Percentiles rank a stretch among this genome's conserved stretches.
Conservation (phyloP, 371 early-diverging fungal species). For the Mortierella sp. region DNA sequence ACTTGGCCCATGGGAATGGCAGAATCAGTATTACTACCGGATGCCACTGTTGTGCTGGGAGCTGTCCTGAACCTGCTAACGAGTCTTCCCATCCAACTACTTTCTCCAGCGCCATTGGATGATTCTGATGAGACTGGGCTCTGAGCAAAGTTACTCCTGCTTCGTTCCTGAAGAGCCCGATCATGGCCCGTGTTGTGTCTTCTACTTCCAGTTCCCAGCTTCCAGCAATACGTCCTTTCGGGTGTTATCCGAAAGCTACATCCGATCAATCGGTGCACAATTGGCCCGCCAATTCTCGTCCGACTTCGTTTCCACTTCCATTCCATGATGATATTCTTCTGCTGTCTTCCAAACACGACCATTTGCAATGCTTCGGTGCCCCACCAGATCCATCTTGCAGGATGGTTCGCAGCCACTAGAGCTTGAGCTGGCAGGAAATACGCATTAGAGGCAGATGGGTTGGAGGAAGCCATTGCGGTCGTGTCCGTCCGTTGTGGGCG, state of each 20-base stretch:
- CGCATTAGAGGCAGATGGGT: slow-evolving; percentile 13
- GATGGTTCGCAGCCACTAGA: slow-evolving; percentile 21
- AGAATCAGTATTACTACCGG: background rate
- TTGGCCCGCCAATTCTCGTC: slow-evolving; percentile 33
- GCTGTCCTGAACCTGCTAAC: background rate
- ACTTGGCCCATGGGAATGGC: background rate
- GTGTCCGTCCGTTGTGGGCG: slow-evolving; percentile 35
- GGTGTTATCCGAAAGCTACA: slow-evolving; percentile 32
- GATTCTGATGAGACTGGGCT: no score
- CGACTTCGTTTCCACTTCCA: slow-evolving; percentile 41
- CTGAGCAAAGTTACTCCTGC: no score
- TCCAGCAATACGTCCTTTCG: slow-evolving; percentile 40
- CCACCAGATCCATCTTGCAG: slow-evolving; percentile 48
- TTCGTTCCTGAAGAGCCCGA: no score
- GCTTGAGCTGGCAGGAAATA: slow-evolving; percentile 45
- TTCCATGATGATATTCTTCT: slow-evolving; percentile 43
- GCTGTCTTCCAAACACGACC: slow-evolving; percentile 45
- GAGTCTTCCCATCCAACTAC: no score
- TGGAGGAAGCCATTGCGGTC: slow-evolving; percentile 31
- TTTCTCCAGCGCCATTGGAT: no score
- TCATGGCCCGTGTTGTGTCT: no score
- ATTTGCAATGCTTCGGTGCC: slow-evolving; percentile 42
- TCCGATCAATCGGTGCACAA: slow-evolving; percentile 28
- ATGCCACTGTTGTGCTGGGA: background rate
- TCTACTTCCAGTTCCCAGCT: slow-evolving; percentile 30